These are phyloP conservation scores for Nakazawaea molendinolei DNA, from an alignment of 805 yeast genomes.

Conservation along the genomic window DNA sequence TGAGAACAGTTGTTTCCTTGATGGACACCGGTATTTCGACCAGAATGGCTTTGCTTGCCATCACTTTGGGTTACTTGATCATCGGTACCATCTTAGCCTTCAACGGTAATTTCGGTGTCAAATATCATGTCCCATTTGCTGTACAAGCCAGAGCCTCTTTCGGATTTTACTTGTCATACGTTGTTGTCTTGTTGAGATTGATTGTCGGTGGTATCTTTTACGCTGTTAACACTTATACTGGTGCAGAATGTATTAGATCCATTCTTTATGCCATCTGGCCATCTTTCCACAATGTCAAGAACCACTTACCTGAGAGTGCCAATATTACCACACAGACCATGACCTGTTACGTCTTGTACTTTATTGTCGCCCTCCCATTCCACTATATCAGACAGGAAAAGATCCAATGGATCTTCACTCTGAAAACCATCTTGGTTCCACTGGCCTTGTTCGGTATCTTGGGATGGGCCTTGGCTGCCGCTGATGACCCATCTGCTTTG, in stretches of 20 bases:
- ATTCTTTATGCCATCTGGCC: constrained; percentile 24
- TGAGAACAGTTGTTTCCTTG: constrained; percentile 17
- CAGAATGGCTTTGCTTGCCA: constrained; percentile 16
- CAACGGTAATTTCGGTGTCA: constrained; percentile 27
- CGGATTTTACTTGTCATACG: constrained; percentile 25
- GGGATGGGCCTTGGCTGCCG: constrained; percentile 25
- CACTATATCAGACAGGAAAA: constrained; percentile 26
- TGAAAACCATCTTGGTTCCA: constrained; percentile 25
- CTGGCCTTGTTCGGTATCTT: constrained; percentile 26
- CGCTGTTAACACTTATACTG: constrained; percentile 21
- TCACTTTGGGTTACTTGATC: constrained; percentile 17
- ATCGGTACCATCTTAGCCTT: constrained; percentile 17
- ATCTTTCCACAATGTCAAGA: constrained; percentile 18
- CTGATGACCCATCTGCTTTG: constrained; percentile 15
- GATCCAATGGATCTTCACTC: constrained; percentile 27
- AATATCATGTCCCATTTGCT: constrained; percentile 29
- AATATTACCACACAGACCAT: constrained; percentile 22
- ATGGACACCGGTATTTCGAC: constrained; percentile 17
- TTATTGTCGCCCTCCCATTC: constrained; percentile 26
- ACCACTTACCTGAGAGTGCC: constrained; percentile 22
- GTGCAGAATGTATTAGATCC: constrained; percentile 22
- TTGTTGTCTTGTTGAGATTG: constrained; percentile 25
- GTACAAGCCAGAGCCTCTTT: constrained; percentile 25
- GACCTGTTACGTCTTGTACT: constrained; percentile 27
- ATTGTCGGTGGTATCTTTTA: constrained; percentile 25